Conservation (phyloP, 2,329 filamentous ascomycete species). For the Microdochium paspali region DNA sequence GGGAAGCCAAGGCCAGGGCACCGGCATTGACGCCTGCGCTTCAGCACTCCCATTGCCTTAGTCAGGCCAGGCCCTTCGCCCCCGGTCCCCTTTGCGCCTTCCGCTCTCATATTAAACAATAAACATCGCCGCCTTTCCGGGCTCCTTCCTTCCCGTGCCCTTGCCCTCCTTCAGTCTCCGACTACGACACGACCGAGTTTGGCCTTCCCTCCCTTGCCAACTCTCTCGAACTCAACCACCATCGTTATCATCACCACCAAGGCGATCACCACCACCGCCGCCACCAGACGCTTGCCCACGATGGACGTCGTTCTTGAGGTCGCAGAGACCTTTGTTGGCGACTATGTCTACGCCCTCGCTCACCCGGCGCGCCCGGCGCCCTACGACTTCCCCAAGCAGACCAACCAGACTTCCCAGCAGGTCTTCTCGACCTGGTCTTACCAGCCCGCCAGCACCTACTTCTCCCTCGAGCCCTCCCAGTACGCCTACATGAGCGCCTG, state of each 20-base stretch:
- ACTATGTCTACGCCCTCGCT: slow-evolving; percentile 65
- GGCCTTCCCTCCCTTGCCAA: slow-evolving; percentile 13
- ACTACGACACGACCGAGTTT: slow-evolving; percentile 6
- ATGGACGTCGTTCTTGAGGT: slow-evolving; percentile 94
- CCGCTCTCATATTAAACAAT: neutral
- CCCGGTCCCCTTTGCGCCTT: no score
- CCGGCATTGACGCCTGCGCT: neutral
- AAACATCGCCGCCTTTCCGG: neutral
- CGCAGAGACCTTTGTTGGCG: slow-evolving; percentile 72
- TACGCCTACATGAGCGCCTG: slow-evolving; percentile 73
- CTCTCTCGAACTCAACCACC: no score
- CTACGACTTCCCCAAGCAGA: slow-evolving; percentile 39
- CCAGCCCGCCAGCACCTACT: slow-evolving; percentile 60
- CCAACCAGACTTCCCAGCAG: slow-evolving; percentile 44
- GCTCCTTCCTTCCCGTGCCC: neutral
- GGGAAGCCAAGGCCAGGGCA: neutral
- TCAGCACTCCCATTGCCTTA: neutral
- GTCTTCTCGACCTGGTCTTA: slow-evolving; percentile 57
- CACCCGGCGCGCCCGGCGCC: slow-evolving; percentile 51
- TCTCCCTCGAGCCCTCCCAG: slow-evolving; percentile 60
- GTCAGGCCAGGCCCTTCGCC: no score
- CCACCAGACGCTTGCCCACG: slow-evolving; percentile 17
- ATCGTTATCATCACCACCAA: no score
- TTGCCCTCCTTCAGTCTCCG: neutral
- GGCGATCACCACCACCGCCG: slow-evolving; percentile 3